Evolutionary conservation across 805 yeast genomes (phyloP).

Genomic region (Saccharomycopsis selenospora): DNA sequence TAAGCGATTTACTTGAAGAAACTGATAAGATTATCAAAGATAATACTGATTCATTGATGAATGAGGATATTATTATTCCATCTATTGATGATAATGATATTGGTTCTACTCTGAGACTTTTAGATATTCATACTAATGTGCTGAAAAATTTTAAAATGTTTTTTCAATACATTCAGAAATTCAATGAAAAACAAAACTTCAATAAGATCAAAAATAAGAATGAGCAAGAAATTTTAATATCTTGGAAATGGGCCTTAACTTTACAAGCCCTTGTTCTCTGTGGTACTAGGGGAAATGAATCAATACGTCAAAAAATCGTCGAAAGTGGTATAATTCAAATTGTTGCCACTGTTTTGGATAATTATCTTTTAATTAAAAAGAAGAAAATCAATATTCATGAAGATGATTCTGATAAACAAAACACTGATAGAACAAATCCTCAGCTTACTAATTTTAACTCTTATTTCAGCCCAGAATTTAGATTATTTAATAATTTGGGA

Average conservation of each 20-base stretch:
- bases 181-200: constrained; percentile 6
- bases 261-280: constrained; percentile 86
- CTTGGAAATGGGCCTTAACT: constrained; percentile 97
- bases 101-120: neutral
- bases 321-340: constrained; percentile 89
- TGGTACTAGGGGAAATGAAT: constrained; percentile 90
- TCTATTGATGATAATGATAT: constrained; percentile 1
- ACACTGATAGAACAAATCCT: too few species aligned
- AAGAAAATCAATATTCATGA: constrained; percentile 1
- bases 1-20: constrained; percentile 10
- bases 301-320: constrained; percentile 76
- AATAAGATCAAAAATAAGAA: constrained; percentile 24
- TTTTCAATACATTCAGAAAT: constrained; percentile 7
- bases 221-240: constrained; percentile 44
- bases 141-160: constrained; percentile 3
- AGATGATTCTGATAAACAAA: too few species aligned
- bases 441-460: too few species aligned
- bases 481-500: too few species aligned
- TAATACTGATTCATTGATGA: neutral
- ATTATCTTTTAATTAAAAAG: constrained; percentile 44
- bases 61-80: neutral
- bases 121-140: neutral
- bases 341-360: constrained; percentile 85
- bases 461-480: too few species aligned
- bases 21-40: neutral